A percentile compares a stretch with the other conserved stretches of the same genome.
These are phyloP conservation scores for Detonula confervacea DNA, from an alignment of 352 stramenopile species.

Conservation along the genomic window DNA sequence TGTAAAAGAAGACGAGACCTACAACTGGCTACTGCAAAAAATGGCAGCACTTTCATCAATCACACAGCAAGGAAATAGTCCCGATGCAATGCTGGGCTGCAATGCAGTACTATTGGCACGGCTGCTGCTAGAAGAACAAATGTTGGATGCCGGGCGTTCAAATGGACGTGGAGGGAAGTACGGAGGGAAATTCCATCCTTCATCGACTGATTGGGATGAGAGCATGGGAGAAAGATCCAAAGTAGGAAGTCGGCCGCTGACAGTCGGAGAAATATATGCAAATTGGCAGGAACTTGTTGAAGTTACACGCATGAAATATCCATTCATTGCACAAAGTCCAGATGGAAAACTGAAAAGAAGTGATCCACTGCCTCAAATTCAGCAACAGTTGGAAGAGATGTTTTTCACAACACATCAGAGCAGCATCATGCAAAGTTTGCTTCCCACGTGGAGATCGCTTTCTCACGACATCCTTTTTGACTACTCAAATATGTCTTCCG, in stretches of 20 bases:
- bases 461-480: constrained; percentile 42
- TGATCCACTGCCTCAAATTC: constrained; percentile 48
- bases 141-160: constrained; percentile 67
- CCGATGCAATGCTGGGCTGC: constrained; percentile 43
- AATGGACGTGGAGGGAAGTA: constrained; percentile 67
- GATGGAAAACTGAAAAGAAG: constrained; percentile 13
- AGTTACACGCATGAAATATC: constrained; percentile 51
- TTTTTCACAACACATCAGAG: background rate
- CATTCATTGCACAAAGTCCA: constrained; percentile 26
- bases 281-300: constrained; percentile 70
- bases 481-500: constrained; percentile 4
- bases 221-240: background rate
- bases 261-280: constrained; percentile 67
- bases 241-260: constrained; percentile 64
- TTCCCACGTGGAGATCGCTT: constrained; percentile 33
- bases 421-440: background rate
- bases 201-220: background rate
- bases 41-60: constrained; percentile 49
- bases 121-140: constrained; percentile 74
- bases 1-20: constrained; percentile 1
- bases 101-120: constrained; percentile 53
- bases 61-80: constrained; percentile 42
- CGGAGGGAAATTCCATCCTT: constrained; percentile 20
- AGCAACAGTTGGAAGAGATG: constrained; percentile 26
- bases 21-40: constrained; percentile 50